These are phyloP conservation scores for Aspergillus flavus DNA, from an alignment of 2,329 filamentous ascomycete species.

Conservation along the genomic window DNA sequence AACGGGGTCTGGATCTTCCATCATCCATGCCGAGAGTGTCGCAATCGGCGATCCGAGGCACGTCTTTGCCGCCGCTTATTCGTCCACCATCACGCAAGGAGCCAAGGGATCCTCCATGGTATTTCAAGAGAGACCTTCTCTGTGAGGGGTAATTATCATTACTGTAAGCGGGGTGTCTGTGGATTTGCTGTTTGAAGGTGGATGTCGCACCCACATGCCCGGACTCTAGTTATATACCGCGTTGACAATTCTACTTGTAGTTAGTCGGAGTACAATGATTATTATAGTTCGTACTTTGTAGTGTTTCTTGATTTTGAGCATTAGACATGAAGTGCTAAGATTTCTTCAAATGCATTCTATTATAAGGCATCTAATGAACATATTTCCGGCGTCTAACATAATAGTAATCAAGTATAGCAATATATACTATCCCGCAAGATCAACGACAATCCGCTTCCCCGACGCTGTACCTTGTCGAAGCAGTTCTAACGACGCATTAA, in stretches of 20 bases:
- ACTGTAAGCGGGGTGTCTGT: not conserved
- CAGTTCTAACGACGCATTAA: constrained; percentile 69
- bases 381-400: not conserved
- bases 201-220: too few relatives aligned
- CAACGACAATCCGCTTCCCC: constrained; percentile 69
- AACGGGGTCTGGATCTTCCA: not conserved
- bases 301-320: too few relatives aligned
- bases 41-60: constrained; percentile 1
- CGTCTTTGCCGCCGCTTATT: not conserved
- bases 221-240: not conserved
- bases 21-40: not conserved
- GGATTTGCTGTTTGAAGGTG: not conserved
- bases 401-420: not conserved
- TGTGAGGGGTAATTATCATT: not conserved
- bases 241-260: not conserved
- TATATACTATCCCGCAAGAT: constrained; percentile 20
- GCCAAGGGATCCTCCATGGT: not conserved
- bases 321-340: not conserved
- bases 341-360: not conserved
- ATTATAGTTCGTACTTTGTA: too few relatives aligned
- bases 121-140: not conserved
- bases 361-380: not conserved
- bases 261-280: accelerated
- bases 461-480: constrained; percentile 68
- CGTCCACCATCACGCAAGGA: not conserved